Conservation (phyloP, 2,329 filamentous ascomycete genomes). For the Colletotrichum somersetense region DNA sequence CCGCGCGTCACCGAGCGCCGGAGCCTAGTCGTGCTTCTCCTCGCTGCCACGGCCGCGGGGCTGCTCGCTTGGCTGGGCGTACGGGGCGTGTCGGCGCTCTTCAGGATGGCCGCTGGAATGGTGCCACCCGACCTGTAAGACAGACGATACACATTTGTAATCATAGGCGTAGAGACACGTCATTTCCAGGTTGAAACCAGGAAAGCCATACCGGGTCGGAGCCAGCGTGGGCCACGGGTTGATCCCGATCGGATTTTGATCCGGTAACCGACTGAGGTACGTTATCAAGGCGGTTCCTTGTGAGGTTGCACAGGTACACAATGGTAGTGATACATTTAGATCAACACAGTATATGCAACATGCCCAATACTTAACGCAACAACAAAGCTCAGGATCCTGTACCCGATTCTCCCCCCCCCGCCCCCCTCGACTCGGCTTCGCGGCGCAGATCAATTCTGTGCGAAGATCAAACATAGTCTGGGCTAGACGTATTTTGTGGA, state of each 20-base stretch:
- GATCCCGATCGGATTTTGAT: constrained; percentile 21
- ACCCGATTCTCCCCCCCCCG: background rate
- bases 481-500: constrained; percentile 13
- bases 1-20: constrained; percentile 51
- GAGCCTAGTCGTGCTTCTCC: constrained; percentile 58
- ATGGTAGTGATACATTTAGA: too few relatives aligned
- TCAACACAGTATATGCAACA: too few relatives aligned
- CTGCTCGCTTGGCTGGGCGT: constrained; percentile 47
- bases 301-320: background rate
- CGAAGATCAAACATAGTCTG: constrained; percentile 32
- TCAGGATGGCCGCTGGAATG: constrained; percentile 18
- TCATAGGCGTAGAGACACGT: background rate
- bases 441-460: constrained; percentile 13
- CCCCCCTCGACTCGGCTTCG: constrained; percentile 6
- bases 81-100: constrained; percentile 37
- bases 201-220: background rate
- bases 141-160: background rate
- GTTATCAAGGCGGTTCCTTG: too few relatives aligned
- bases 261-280: constrained; percentile 1
- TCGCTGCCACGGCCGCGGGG: constrained; percentile 51
- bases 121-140: background rate
- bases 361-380: too few relatives aligned
- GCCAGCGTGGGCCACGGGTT: constrained; percentile 1
- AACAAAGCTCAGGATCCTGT: background rate
- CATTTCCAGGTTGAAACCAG: background rate